phyloP scores from a whole-genome alignment of 106 monocot species.

The Dendrobium nobile region DNA sequence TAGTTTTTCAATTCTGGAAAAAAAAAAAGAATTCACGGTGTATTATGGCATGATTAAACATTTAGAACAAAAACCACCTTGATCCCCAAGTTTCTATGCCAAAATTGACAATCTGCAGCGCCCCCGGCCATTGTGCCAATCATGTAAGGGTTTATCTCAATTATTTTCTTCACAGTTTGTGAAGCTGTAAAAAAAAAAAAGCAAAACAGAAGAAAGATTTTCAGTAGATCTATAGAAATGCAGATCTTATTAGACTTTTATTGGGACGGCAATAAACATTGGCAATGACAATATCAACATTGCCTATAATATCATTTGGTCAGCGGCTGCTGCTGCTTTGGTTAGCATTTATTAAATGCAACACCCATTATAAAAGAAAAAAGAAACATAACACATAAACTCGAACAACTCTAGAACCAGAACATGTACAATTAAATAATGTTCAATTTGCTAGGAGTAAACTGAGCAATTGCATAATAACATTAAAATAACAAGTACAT shows the following conservation, averaged over 20 bases:
- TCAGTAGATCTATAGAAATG: neutral
- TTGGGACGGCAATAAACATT: neutral
- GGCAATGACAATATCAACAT: too few relatives aligned
- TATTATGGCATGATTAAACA: neutral
- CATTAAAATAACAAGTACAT: too few relatives aligned
- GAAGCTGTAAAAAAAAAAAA: constrained; percentile 34
- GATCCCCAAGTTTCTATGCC: constrained; percentile 68
- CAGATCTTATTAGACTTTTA: neutral
- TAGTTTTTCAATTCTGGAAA: neutral
- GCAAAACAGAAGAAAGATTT: neutral
- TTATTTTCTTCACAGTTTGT: constrained; percentile 69
- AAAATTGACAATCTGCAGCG: constrained; percentile 73
- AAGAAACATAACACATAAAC: too few relatives aligned
- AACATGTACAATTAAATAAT: too few relatives aligned
- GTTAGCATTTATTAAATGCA: too few relatives aligned
- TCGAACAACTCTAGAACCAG: too few relatives aligned
- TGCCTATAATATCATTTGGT: too few relatives aligned
- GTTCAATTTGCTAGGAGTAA: too few relatives aligned
- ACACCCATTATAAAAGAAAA: too few relatives aligned
- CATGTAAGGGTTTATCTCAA: constrained; percentile 74
- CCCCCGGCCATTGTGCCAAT: constrained; percentile 77
- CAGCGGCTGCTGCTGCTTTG: too few relatives aligned
- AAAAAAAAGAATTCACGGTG: neutral
- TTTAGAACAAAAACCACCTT: constrained; percentile 25
- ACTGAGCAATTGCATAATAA: too few relatives aligned